Evolutionary conservation across 108 stramenopile genomes (phyloP), one percentile per base, ranked within the genome.

Genomic region (Epipyxis sp.): DNA sequence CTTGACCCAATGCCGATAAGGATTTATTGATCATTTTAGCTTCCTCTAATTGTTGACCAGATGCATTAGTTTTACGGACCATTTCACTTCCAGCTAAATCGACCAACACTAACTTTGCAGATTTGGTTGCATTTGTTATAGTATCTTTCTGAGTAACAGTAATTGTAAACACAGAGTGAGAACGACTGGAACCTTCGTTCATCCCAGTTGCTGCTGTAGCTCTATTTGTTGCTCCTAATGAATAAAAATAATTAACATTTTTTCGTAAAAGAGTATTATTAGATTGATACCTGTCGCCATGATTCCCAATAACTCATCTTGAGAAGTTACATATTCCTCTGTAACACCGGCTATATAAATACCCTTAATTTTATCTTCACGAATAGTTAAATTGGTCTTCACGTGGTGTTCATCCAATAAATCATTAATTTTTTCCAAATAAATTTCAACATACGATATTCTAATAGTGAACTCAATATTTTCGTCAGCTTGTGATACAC

Each of bases 141-240:
- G 78, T 82, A n/a, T 87, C 41, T 16, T 77, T 79, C 57, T 46
- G 85, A 79, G 90, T 90, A 58, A 94, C 71, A 20, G 78, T 85
- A 29, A 96, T 76, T 0, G 88, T 65, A 76, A 94, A 90, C 34
- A 94, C 84, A 0, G 91, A 85, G 86, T 96, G 95, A 25, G 92
- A 93, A 59, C 94, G 83, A 34, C 86, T 85, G 0, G 90, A 91
- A 82, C 93, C 95, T 0, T 86, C 83, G 71, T 92, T 92, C 87
- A 90, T 90, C 69, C 87, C 83, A 27, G 90, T 93, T 0, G 89
- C 86, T 34, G 90, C 86, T 30, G 91, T 86, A 1, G 87, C 87
- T 27, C 95, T 89, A 74, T 81, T 85, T 10, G 89, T 91, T 74
- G 92, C 89, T 0, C 61, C 61, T 65, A 32, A 13, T 32, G 6